Conservation (phyloP, 306 rosid genomes). For the Casuarina cunninghamiana region DNA sequence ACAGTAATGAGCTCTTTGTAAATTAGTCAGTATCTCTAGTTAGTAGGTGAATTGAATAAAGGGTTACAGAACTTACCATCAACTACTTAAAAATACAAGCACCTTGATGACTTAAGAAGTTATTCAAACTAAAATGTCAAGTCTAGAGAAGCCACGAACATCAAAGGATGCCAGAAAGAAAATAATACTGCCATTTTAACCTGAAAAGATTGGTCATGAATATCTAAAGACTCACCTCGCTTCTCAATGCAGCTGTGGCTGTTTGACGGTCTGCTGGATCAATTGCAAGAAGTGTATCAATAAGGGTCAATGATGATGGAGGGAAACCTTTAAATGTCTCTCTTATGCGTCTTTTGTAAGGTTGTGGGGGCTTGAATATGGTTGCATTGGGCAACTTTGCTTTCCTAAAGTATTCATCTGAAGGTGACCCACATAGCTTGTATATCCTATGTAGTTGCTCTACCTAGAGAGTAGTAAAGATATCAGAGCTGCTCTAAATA, state of each 20-base stretch:
- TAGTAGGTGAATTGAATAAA: constrained; percentile 9
- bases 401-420: constrained; percentile 88
- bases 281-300: constrained; percentile 81
- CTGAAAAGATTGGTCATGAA: constrained; percentile 17
- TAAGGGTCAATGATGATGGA: constrained; percentile 70
- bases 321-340: constrained; percentile 84
- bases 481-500: constrained; percentile 18
- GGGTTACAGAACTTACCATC: constrained; percentile 4
- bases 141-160: neutral
- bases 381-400: constrained; percentile 89
- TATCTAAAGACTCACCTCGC: constrained; percentile 57
- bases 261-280: constrained; percentile 87
- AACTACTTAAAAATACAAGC: constrained; percentile 10
- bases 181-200: constrained; percentile 14
- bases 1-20: constrained; percentile 19
- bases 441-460: constrained; percentile 96
- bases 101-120: constrained; percentile 6
- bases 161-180: constrained; percentile 11
- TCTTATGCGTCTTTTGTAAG: constrained; percentile 74
- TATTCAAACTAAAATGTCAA: neutral
- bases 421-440: constrained; percentile 93
- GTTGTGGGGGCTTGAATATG: constrained; percentile 77
- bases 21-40: neutral
- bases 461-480: constrained; percentile 54
- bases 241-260: constrained; percentile 73